Percentiles rank a stretch among this genome's conserved stretches.
Conservation (phyloP, 805 yeast species). For the Suhomyces xylopsoci region DNA sequence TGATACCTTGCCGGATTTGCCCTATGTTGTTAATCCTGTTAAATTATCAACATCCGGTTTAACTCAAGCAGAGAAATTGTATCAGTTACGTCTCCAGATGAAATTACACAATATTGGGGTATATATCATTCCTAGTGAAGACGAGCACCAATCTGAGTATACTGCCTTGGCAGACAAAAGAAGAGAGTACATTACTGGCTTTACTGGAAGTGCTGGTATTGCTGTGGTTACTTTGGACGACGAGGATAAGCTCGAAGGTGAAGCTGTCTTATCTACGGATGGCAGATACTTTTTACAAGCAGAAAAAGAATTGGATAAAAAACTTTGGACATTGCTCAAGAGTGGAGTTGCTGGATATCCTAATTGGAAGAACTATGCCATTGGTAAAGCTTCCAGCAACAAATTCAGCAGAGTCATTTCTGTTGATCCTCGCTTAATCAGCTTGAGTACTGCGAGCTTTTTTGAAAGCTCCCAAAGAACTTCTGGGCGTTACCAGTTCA, state of each 20-base stretch:
- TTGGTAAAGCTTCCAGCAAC: slow-evolving; percentile 54
- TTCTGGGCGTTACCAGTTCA: slow-evolving; percentile 24
- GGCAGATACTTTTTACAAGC: slow-evolving; percentile 96
- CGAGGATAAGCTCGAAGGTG: slow-evolving; percentile 48
- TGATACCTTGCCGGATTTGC: slow-evolving; percentile 25
- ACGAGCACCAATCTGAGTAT: slow-evolving; percentile 91
- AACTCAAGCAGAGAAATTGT: slow-evolving; percentile 45
- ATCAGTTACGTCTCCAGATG: slow-evolving; percentile 63
- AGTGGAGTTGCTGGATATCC: slow-evolving; percentile 71
- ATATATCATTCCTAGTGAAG: slow-evolving; percentile 82
- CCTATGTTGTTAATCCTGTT: slow-evolving; percentile 13
- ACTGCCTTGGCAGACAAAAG: slow-evolving; percentile 80
- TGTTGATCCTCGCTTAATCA: slow-evolving; percentile 76
- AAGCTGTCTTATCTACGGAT: slow-evolving; percentile 85
- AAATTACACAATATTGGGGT: slow-evolving; percentile 59
- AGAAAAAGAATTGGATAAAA: slow-evolving; percentile 68
- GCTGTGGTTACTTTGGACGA: slow-evolving; percentile 68
- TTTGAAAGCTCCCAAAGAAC: slow-evolving; percentile 27
- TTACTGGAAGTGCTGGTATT: slow-evolving; percentile 90
- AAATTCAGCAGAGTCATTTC: slow-evolving; percentile 57
- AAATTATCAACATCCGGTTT: background rate
- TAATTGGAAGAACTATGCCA: slow-evolving; percentile 75
- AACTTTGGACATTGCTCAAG: slow-evolving; percentile 72
- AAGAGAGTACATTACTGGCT: slow-evolving; percentile 78
- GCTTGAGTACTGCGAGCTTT: slow-evolving; percentile 44